Base-by-base conservation (phyloP, 768 basidiomycete genomes). In the Amanita thiersii region DNA sequence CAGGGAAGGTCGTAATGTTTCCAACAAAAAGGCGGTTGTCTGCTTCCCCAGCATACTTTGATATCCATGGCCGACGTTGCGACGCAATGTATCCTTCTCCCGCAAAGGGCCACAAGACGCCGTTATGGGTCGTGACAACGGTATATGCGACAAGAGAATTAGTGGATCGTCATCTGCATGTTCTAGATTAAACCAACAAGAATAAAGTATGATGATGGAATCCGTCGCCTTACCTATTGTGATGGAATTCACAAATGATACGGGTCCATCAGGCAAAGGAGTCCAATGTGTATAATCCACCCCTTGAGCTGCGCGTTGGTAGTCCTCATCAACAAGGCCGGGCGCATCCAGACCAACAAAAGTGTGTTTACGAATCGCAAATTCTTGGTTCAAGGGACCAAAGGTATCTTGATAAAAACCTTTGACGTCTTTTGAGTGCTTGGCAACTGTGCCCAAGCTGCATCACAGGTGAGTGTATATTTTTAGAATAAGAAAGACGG, bases 61-160 rank as follows among this genome's bases (percentile, higher is more conserved):
- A 54, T 86, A 91, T 3, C 88, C 87, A 43, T 73, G 73, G 1
- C 90, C 87, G 5, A 81, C 86, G 9, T 85, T 84, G 38, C 80
- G 72, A 11, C 71, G 71, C 50, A 94, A 87, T 5, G 73, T 69
- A 0, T 79, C 81, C 35, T 65, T 67, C 55, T 93, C 89, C 47
- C 89, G 72, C 15, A 79, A 47, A 0, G 84, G 79, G 11, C 92
- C 92, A 51, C 92, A 96, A 0, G 68, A 62, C 5, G 81, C 81
- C 3, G 72, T 72, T 43, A 86, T 85, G 1, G 82, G 73, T 25
- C 92, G 71, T 5, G 77, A 76, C 11, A 96, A 67, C 3, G 92
- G 92, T 34, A 96, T 90, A 56, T 97, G 92, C 39, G 75, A 82
- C 43, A 97, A 69, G 18, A 97, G 60, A 37, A 94, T 74, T 12